A percentile compares a stretch with the other conserved stretches of the same genome.
phyloP scores from a whole-genome alignment of 1,139 yeast genomes.

The Torulaspora globosa region DNA sequence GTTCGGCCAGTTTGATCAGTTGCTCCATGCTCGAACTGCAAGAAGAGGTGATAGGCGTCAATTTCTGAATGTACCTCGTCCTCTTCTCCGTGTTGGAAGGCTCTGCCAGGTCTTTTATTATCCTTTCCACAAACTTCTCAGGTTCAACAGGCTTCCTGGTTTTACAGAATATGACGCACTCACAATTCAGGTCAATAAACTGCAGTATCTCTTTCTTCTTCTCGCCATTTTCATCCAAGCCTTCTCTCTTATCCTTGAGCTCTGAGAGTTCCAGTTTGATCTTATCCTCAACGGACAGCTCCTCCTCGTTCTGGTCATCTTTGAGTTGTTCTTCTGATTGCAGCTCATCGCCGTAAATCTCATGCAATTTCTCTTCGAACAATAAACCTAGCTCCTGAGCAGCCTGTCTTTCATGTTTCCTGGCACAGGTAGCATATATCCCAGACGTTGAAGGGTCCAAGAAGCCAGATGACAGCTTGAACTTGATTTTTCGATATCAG shows the following conservation, averaged over 20 bases:
- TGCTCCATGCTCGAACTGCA: slow-evolving; percentile 71
- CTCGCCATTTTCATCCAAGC: slow-evolving; percentile 32
- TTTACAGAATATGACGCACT: slow-evolving; percentile 80
- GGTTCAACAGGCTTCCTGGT: slow-evolving; percentile 77
- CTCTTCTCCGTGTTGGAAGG: slow-evolving; percentile 45
- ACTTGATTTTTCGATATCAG: slow-evolving; percentile 17
- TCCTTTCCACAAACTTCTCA: slow-evolving; percentile 55
- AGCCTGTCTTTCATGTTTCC: slow-evolving; percentile 74
- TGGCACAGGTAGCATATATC: slow-evolving; percentile 76
- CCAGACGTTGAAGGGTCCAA: slow-evolving; percentile 79
- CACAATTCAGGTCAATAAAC: slow-evolving; percentile 71
- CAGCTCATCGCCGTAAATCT: slow-evolving; percentile 47
- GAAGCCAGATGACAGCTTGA: slow-evolving; percentile 31
- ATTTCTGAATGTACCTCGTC: slow-evolving; percentile 69
- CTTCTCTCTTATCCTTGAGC: slow-evolving; percentile 42
- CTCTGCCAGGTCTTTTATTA: slow-evolving; percentile 58
- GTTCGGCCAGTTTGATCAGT: slow-evolving; percentile 51
- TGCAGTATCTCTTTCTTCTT: slow-evolving; percentile 49
- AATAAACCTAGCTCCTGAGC: slow-evolving; percentile 65
- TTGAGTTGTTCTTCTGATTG: slow-evolving; percentile 38
- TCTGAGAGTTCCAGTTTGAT: slow-evolving; percentile 64
- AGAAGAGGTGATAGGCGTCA: slow-evolving; percentile 76
- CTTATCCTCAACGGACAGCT: slow-evolving; percentile 67
- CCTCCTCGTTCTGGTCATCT: slow-evolving; percentile 38
- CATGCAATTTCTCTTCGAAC: slow-evolving; percentile 55